These are phyloP conservation scores for Colletotrichum coccodes DNA, from an alignment of 2,329 filamentous ascomycete species.

Conservation along the genomic window DNA sequence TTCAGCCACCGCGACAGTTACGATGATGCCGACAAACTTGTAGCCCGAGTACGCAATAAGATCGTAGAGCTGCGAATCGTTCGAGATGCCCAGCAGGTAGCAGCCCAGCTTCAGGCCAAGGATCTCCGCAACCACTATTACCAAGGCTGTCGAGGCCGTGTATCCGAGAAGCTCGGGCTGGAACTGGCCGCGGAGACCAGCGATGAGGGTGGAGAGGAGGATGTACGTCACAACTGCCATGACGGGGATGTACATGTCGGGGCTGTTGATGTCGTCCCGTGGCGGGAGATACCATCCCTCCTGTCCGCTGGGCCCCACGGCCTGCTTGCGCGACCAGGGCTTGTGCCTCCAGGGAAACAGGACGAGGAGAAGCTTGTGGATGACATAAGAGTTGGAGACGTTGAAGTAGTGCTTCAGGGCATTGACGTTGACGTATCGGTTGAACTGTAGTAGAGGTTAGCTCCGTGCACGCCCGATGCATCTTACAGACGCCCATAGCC, in stretches of 20 bases:
- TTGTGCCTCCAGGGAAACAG: conserved; percentile 98
- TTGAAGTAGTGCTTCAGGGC: conserved; percentile 99
- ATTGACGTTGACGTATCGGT: conserved; percentile 87
- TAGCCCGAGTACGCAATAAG: conserved; percentile 97
- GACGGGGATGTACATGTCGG: conserved; percentile 99
- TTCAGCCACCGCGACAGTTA: conserved; percentile 85
- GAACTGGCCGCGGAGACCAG: conserved; percentile 90
- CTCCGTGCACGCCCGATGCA: background rate
- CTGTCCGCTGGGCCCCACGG: conserved; percentile 74
- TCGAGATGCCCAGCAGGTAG: conserved; percentile 93
- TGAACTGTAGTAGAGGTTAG: conserved; percentile 52
- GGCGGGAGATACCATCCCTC: conserved; percentile 88
- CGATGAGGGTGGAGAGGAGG: conserved; percentile 88
- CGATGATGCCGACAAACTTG: conserved; percentile 97
- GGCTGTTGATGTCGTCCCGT: conserved; percentile 94
- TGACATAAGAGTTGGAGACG: conserved; percentile 96
- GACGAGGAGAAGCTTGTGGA: conserved; percentile 92
- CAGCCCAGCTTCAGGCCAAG: conserved; percentile 90
- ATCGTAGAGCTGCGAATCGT: conserved; percentile 92
- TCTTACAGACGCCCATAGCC: background rate
- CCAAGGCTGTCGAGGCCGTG: conserved; percentile 85
- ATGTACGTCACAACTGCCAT: conserved; percentile 99
- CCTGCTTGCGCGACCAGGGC: conserved; percentile 94
- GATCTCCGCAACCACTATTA: conserved; percentile 88
- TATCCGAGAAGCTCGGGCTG: conserved; percentile 92